Evolutionary conservation across 1,284 basidiomycete species (phyloP).

Genomic region (Caloboletus firmus): DNA sequence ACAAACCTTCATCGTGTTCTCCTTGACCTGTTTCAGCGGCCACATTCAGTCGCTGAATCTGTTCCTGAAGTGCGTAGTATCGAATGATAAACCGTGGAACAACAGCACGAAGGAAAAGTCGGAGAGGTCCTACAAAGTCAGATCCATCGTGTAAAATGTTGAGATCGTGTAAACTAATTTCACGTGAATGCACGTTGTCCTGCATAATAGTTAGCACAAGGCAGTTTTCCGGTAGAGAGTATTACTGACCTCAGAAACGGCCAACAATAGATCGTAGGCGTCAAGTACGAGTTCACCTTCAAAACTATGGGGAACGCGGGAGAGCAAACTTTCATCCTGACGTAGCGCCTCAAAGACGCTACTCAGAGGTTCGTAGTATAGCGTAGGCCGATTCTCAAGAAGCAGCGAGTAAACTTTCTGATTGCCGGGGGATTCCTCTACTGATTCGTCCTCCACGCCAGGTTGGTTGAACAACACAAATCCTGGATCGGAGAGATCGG

Average conservation of each 20-base stretch:
- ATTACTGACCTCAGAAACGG: slow-evolving; percentile 61
- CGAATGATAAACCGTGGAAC: slow-evolving; percentile 65
- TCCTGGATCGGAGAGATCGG: slow-evolving; percentile 41
- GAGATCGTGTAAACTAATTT: slow-evolving; percentile 71
- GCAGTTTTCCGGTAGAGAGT: neutral
- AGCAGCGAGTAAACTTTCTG: slow-evolving; percentile 40
- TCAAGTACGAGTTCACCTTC: slow-evolving; percentile 67
- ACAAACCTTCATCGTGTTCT: slow-evolving; percentile 24
- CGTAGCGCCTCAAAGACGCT: slow-evolving; percentile 68
- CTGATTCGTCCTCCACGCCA: slow-evolving; percentile 25
- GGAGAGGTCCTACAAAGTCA: slow-evolving; percentile 61
- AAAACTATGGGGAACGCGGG: slow-evolving; percentile 44
- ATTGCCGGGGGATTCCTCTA: slow-evolving; percentile 21
- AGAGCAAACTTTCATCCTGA: slow-evolving; percentile 51
- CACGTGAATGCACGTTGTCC: slow-evolving; percentile 73
- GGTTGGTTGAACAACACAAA: slow-evolving; percentile 61
- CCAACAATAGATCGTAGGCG: slow-evolving; percentile 63
- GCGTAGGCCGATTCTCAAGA: slow-evolving; percentile 58
- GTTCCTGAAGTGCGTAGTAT: slow-evolving; percentile 62
- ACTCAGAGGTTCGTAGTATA: slow-evolving; percentile 72
- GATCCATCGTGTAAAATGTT: slow-evolving; percentile 68
- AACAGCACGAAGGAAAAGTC: slow-evolving; percentile 52
- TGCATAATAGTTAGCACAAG: slow-evolving; percentile 31
- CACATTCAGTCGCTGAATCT: slow-evolving; percentile 48
- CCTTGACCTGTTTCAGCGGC: slow-evolving; percentile 21